Conservation (phyloP, 2,329 filamentous ascomycete species). For the Septoria linicola region DNA sequence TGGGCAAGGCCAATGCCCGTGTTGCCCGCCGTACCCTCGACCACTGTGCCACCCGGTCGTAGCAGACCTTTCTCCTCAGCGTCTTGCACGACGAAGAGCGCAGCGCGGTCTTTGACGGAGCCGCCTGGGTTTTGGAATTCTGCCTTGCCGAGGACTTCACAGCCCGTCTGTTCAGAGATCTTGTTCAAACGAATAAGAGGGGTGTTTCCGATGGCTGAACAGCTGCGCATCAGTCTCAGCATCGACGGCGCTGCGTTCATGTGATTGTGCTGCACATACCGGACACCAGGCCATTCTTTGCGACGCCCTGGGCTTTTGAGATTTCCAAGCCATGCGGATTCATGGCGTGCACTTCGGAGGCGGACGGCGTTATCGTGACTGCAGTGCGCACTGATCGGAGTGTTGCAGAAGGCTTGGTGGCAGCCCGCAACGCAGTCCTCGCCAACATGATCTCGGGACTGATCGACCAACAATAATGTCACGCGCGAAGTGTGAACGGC, state of each 20-base stretch:
- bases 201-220: conserved; percentile 89
- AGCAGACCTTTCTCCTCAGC: conserved; percentile 86
- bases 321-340: conserved; percentile 60
- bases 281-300: conserved; percentile 72
- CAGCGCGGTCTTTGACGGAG: conserved; percentile 92
- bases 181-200: conserved; percentile 86
- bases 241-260: conserved; percentile 12
- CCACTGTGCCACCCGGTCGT: conserved; percentile 82
- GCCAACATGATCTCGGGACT: conserved; percentile 28
- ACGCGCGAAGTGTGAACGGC: not conserved
- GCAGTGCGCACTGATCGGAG: conserved; percentile 25
- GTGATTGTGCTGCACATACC: conserved; percentile 53
- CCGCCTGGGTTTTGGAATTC: conserved; percentile 99
- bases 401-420: conserved; percentile 23
- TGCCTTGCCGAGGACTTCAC: conserved; percentile 91
- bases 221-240: conserved; percentile 27
- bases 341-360: conserved; percentile 29
- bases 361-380: conserved; percentile 28
- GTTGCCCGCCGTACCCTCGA: conserved; percentile 96
- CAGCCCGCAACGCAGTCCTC: conserved; percentile 28
- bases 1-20: conserved; percentile 97
- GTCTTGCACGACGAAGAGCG: conserved; percentile 88
- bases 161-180: conserved; percentile 86
- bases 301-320: conserved; percentile 75
- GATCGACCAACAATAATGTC: not conserved